Evolutionary conservation across 139 green algal genomes (phyloP).

Genomic region (Dunaliella primolecta): DNA sequence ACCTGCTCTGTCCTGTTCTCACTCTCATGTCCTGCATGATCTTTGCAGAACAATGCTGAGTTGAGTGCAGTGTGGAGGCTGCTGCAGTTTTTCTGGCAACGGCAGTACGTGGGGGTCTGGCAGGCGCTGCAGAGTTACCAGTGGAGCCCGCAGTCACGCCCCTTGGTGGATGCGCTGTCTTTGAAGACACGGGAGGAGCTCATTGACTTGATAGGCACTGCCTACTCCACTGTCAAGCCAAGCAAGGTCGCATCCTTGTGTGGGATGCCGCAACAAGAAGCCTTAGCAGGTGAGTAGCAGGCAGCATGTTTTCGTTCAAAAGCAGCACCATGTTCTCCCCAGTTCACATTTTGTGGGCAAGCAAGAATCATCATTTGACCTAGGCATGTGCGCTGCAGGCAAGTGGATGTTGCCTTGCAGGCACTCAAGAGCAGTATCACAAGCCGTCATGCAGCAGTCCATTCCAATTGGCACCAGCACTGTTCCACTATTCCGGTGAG

Average conservation of each 20-base stretch:
- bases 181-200: constrained; percentile 24
- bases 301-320: no score
- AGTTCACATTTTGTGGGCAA: no score
- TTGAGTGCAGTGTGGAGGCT: constrained; percentile 42
- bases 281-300: constrained; percentile 19
- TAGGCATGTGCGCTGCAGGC: no score
- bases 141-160: constrained; percentile 39
- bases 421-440: no score
- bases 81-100: constrained; percentile 46
- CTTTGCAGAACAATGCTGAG: constrained; percentile 40
- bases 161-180: constrained; percentile 41
- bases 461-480: no score
- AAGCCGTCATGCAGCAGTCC: no score
- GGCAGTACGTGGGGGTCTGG: constrained; percentile 44
- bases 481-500: no score
- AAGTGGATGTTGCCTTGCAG: no score
- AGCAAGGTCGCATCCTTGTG: constrained; percentile 35
- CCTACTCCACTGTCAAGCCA: constrained; percentile 35
- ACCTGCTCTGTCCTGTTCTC: not conserved
- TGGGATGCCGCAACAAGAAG: constrained; percentile 36
- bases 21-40: not conserved
- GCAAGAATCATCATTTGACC: no score
- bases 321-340: no score
- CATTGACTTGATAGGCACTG: constrained; percentile 31
- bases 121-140: constrained; percentile 37